These are phyloP conservation scores for Stemphylium lycopersici DNA, from an alignment of 2,329 filamentous ascomycete genomes.

Conservation along the genomic window DNA sequence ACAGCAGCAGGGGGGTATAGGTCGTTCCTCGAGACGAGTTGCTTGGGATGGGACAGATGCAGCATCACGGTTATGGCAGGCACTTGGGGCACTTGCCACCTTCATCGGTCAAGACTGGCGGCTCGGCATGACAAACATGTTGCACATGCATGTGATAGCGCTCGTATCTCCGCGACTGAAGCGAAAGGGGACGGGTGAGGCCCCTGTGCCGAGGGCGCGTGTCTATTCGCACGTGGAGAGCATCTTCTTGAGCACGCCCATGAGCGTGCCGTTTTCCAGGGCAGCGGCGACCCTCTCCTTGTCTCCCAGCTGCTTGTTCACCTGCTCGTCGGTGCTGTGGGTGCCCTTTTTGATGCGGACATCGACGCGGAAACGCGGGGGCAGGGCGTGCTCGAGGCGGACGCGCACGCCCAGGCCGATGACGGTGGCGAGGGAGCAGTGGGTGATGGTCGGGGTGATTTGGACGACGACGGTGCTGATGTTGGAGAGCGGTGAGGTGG, in stretches of 20 bases:
- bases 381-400: conserved; percentile 85
- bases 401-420: conserved; percentile 94
- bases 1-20: neutral
- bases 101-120: too few species aligned
- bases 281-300: conserved; percentile 96
- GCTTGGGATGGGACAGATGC: neutral
- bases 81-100: too few species aligned
- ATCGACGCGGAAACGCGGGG: conserved; percentile 89
- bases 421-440: conserved; percentile 94
- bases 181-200: neutral
- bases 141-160: conserved; percentile 4
- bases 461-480: conserved; percentile 81
- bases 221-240: conserved; percentile 75
- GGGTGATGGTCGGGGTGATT: conserved; percentile 94
- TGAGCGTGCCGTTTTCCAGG: conserved; percentile 88
- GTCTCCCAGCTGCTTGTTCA: conserved; percentile 95
- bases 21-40: neutral
- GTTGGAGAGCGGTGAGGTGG: conserved; percentile 66
- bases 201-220: neutral
- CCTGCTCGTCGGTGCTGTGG: conserved; percentile 92
- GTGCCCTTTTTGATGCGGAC: conserved; percentile 94
- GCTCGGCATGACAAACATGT: neutral
- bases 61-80: too few species aligned
- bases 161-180: neutral
- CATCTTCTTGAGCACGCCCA: conserved; percentile 91